Base-by-base conservation (phyloP, 1,139 yeast genomes). In the Pichia sp. region DNA sequence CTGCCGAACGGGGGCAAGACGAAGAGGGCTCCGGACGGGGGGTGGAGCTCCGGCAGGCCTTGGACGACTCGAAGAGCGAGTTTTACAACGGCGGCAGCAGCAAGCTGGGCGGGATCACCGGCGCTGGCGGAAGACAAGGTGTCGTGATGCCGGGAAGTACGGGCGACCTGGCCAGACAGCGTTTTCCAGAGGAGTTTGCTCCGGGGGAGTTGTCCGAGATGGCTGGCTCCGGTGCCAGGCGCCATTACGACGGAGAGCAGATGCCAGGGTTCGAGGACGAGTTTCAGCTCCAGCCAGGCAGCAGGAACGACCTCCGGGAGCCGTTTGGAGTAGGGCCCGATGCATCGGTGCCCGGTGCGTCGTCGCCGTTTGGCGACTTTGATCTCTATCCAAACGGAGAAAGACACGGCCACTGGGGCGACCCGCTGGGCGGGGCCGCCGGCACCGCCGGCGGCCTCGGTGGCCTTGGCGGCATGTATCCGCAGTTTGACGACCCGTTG, bases 381-480 rank as follows among this genome's bases (percentile, higher is more conserved):
- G 52, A 44, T 44, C 36, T 43, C 30, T 49, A 44, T 27, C 52
- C 48, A 12, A 36, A 34, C 12, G 48, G 48, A 7, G 47, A 34
- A 6, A 43, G 43, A n/a, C 30, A 16, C 12, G 41, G 46, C 17
- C 43, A 16, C 43, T 44, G 43, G 34, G 38, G 24, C 30, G 36
- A 29, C 30, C 51, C 50, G n/a, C 14, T 41, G n/a, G 40, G 44
- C 17, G 33, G 36, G 2, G 20, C 40, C 6, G 27, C 43, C 27
- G 33, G 31, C 27, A 56, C 77, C 48, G 86, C 85, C 0, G 78
- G 76, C 48, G 67, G 73, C 24, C 24, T 20, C 24, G 24, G 24
- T 20, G 24, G 24, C 3, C 58, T 58, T 36, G 80, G 81, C 4
- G 85, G 85, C 0, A 81, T 82, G 86, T 69, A 78, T 57, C 83